A percentile compares a stretch with the other conserved stretches of the same genome.
Evolutionary conservation across 2,329 filamentous ascomycete species (phyloP).

Genomic region (Hortaea sp.): DNA sequence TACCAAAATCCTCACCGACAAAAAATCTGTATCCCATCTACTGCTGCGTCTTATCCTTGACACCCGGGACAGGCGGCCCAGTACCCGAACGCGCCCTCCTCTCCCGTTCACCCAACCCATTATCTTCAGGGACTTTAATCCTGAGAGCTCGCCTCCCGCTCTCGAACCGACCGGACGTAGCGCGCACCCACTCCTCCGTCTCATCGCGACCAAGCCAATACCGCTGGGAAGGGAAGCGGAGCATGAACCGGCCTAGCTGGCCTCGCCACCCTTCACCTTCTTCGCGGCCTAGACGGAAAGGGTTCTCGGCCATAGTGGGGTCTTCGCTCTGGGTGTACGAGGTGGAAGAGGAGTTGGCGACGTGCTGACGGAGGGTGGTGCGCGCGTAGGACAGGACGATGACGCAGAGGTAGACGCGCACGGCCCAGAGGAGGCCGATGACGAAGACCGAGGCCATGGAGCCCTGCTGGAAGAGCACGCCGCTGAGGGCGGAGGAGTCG

Average conservation of each 20-base stretch:
- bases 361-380: conserved; percentile 61
- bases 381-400: conserved; percentile 77
- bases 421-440: conserved; percentile 61
- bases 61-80: conserved; percentile 30
- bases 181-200: conserved; percentile 55
- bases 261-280: conserved; percentile 73
- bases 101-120: conserved; percentile 47
- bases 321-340: conserved; percentile 34
- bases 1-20: no score
- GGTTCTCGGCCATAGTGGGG: conserved; percentile 45
- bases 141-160: conserved; percentile 24
- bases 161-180: conserved; percentile 52
- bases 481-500: conserved; percentile 38
- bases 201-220: conserved; percentile 71
- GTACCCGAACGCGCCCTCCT: conserved; percentile 52
- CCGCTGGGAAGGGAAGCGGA: conserved; percentile 53
- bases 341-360: conserved; percentile 31
- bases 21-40: neutral
- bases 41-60: neutral
- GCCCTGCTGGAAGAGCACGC: conserved; percentile 56
- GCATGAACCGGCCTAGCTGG: conserved; percentile 67
- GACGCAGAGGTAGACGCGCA: conserved; percentile 74
- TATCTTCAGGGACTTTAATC: conserved; percentile 30
- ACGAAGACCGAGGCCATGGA: conserved; percentile 68
- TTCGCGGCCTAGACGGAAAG: conserved; percentile 63